Percentiles rank a stretch among this genome's conserved stretches.
These are phyloP conservation scores for Sarocladiaceae sp. DNA, from an alignment of 2,329 filamentous ascomycete genomes.

Conservation along the genomic window DNA sequence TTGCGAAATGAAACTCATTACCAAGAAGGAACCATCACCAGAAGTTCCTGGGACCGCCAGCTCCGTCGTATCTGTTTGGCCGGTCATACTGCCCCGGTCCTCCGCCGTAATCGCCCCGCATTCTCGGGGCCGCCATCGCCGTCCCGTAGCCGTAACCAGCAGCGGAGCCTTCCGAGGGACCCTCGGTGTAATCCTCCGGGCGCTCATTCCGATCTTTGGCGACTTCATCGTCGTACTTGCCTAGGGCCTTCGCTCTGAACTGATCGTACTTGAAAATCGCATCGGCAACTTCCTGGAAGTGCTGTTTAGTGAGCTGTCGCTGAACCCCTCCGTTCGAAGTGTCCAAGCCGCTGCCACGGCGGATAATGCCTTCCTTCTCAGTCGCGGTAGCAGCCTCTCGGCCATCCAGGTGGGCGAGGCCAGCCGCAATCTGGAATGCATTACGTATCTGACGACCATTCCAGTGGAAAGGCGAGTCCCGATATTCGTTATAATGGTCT, in stretches of 20 bases:
- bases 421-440: slow-evolving; percentile 31
- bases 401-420: slow-evolving; percentile 27
- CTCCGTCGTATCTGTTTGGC: no score
- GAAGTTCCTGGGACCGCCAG: no score
- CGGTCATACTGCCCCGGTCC: not conserved
- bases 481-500: slow-evolving; percentile 27
- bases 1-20: no score
- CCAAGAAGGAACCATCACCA: no score
- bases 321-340: not conserved
- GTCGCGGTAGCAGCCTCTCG: not conserved
- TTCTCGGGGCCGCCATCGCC: not conserved
- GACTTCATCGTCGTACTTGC: not conserved
- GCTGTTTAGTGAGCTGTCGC: not conserved
- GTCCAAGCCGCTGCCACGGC: no score
- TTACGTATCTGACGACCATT: slow-evolving; percentile 35
- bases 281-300: not conserved
- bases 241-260: not conserved
- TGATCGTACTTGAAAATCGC: not conserved
- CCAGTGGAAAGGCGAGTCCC: slow-evolving; percentile 24
- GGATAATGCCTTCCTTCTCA: not conserved
- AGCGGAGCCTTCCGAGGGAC: not conserved
- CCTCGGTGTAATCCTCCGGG: not conserved
- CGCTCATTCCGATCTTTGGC: not conserved
- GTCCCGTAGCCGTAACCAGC: not conserved
- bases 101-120: not conserved